Conservation (phyloP, 2,329 filamentous ascomycete species). For the Calonectria pseudoturangicola region DNA sequence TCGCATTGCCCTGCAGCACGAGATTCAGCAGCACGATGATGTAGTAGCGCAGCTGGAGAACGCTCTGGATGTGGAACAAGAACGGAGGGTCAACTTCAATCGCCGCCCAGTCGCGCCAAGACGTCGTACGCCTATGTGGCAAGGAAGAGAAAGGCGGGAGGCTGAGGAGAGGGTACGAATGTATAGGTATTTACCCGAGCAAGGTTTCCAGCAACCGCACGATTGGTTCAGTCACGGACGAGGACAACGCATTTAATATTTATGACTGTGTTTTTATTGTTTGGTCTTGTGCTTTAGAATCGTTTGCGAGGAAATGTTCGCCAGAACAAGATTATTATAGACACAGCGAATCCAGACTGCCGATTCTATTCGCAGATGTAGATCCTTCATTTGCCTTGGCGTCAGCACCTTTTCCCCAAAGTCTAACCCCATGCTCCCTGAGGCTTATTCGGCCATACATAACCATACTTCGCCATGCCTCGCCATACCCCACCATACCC, state of each 20-base stretch:
- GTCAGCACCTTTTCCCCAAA: too few species aligned
- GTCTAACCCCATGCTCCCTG: too few species aligned
- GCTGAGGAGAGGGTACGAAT: constrained; percentile 19
- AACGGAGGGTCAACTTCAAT: neutral
- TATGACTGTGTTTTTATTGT: neutral
- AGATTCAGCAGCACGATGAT: neutral
- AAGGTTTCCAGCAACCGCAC: neutral
- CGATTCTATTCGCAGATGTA: too few species aligned
- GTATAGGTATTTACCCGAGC: neutral
- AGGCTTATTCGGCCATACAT: too few species aligned
- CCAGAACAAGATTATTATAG: too few species aligned
- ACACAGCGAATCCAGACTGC: too few species aligned
- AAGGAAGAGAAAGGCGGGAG: neutral
- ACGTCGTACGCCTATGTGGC: neutral
- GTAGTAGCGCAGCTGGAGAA: neutral
- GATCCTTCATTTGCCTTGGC: too few species aligned
- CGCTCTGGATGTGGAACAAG: neutral
- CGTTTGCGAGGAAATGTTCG: too few species aligned
- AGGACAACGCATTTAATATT: neutral
- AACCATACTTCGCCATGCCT: too few species aligned
- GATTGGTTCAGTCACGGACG: constrained; percentile 9
- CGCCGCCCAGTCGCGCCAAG: neutral
- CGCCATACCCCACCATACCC: too few species aligned
- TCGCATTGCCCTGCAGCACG: neutral
- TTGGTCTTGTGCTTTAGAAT: too few species aligned